Conservation (phyloP, 768 basidiomycete genomes). For the Agaricus blazei region DNA sequence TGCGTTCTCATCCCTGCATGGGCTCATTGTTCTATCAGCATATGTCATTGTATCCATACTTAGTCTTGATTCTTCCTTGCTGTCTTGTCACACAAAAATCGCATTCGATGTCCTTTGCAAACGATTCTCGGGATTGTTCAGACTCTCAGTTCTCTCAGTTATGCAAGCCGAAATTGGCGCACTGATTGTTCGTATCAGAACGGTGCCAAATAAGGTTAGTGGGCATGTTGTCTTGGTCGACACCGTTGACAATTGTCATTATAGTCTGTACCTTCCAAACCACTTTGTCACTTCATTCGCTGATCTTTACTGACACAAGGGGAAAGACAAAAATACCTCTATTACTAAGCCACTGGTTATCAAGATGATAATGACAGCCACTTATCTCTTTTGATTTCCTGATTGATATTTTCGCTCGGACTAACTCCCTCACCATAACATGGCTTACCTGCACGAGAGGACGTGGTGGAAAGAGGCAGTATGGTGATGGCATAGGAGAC, state of each 20-base stretch:
- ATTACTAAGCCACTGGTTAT: slow-evolving; percentile 8
- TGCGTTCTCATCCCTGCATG: too few species aligned
- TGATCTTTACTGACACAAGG: not conserved
- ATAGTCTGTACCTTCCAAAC: not conserved
- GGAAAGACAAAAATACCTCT: not conserved
- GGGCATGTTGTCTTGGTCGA: too few species aligned
- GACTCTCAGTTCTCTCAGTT: too few species aligned
- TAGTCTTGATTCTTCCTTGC: too few species aligned
- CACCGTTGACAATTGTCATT: not conserved
- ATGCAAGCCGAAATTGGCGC: too few species aligned
- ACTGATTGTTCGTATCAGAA: too few species aligned
- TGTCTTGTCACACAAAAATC: too few species aligned
- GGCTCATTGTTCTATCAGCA: too few species aligned
- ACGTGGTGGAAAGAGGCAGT: slow-evolving; percentile 56
- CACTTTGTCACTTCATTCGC: not conserved
- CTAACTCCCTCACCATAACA: not conserved
- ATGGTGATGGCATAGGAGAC: slow-evolving; percentile 67
- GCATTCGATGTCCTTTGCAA: too few species aligned
- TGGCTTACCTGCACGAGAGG: slow-evolving; percentile 8
- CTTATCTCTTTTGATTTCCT: not conserved
- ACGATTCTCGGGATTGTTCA: too few species aligned
- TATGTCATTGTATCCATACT: too few species aligned
- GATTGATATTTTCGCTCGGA: not conserved
- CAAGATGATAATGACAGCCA: not conserved
- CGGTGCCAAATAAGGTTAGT: not conserved